Evolutionary conservation across 2,329 filamentous ascomycete species (phyloP).

Genomic region (Penicillium verrucosum): DNA sequence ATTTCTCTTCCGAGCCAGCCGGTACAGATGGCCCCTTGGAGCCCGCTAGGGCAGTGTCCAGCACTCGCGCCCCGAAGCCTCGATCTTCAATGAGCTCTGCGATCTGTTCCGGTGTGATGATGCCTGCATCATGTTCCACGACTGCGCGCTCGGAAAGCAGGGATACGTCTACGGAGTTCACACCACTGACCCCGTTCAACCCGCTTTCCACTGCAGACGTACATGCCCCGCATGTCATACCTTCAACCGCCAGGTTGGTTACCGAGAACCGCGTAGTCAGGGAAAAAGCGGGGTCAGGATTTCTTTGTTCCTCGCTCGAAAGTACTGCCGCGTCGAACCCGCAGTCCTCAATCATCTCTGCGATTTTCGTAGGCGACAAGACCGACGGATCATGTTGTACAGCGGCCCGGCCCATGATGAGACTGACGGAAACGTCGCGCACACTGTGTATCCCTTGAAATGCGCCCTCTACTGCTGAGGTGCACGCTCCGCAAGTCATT

Average conservation of each 20-base stretch:
- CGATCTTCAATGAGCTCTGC: conserved; percentile 62
- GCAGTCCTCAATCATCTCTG: conserved; percentile 83
- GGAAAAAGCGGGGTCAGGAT: conserved; percentile 31
- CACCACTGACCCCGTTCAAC: conserved; percentile 69
- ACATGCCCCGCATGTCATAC: conserved; percentile 90
- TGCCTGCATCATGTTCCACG: conserved; percentile 68
- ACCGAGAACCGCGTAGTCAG: conserved; percentile 47
- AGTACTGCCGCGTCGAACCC: conserved; percentile 90
- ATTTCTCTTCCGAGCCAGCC: conserved; percentile 34
- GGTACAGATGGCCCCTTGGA: conserved; percentile 29
- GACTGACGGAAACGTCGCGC: conserved; percentile 81
- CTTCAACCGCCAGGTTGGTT: conserved; percentile 75
- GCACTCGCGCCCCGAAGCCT: conserved; percentile 75
- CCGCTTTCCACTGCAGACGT: conserved; percentile 80
- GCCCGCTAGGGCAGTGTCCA: conserved; percentile 61
- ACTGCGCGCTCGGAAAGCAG: conserved; percentile 81
- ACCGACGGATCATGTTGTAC: conserved; percentile 78
- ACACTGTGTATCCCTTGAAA: conserved; percentile 80
- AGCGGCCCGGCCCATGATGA: conserved; percentile 95
- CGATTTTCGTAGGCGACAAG: conserved; percentile 71
- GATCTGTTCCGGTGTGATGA: conserved; percentile 53
- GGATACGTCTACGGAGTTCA: conserved; percentile 76
- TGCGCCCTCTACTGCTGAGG: conserved; percentile 87
- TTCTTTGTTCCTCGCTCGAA: conserved; percentile 63
- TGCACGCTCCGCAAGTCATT: conserved; percentile 87